Base-by-base conservation (phyloP, 345 rosid genomes). In the Sapria himalayana region DNA sequence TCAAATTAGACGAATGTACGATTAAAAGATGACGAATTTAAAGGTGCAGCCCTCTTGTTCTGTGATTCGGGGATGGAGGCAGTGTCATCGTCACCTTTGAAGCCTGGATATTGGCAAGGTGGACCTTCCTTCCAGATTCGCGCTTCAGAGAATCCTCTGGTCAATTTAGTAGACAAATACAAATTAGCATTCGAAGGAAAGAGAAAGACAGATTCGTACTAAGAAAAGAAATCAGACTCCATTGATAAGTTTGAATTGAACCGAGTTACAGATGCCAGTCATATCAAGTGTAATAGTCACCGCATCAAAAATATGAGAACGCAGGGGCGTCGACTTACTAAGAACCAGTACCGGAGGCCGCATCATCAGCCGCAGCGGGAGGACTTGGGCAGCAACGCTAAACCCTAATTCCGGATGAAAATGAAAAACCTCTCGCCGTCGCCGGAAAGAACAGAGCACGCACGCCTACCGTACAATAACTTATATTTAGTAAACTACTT, bases 121-220 rank as follows among this genome's bases (percentile, higher is more conserved):
- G 93, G 18, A 82, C 93, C 62, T 72, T 89, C n/a, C 53, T 46
- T 46, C 98, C 98, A 29, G 98, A 74, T 58, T 89, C 94, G 10
- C 94, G 94, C 40, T 89, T 78, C 67, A 89, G 50, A 0, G 98
- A 82, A 62, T 82, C 94, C 74, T 79, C 98, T 89, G 76, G 19
- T 24, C 46, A 59, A 48, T 50, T 27, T 33, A 58, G 16, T 14
- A 46, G 29, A n/a, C 13, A 32, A 9, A 13, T 33, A 44, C 25
- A 24, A 19, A 15, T 15, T 33, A 46, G 37, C 14, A 35, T 31
- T 15, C 12, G 9, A 60, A 49, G 9, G 25, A 15, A 18, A 48
- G 39, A 24, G 20, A 15, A 5, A 19, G 15, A 19, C 14, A 17
- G 14, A 47, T 6, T 10, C 3, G 5, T 14, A 22, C 15, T 23